Conservation (phyloP, 768 basidiomycete genomes). For the Hericium rajendrae region DNA sequence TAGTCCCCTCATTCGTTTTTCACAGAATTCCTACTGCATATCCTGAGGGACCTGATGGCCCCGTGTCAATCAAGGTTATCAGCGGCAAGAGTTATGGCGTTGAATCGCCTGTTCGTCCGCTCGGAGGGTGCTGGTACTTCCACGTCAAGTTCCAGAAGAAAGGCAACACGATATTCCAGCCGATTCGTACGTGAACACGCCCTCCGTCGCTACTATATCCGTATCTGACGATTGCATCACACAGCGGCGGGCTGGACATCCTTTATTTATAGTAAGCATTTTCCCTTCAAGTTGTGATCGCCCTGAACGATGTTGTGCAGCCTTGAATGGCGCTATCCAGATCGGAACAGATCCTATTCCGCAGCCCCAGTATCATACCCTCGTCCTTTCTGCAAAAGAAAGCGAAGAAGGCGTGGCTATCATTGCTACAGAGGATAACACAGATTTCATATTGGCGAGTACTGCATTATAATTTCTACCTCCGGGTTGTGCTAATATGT, state of each 20-base stretch:
- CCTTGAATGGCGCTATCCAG: conserved; percentile 54
- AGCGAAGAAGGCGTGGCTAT: conserved; percentile 63
- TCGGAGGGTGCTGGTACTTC: conserved; percentile 93
- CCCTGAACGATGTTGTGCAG: conserved; percentile 25
- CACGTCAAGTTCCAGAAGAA: conserved; percentile 61
- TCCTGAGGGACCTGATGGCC: conserved; percentile 59
- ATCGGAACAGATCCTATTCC: conserved; percentile 43
- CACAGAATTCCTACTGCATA: conserved; percentile 62
- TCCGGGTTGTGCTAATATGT: no score
- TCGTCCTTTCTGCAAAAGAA: conserved; percentile 60
- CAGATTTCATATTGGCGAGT: conserved; percentile 67
- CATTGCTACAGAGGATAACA: conserved; percentile 45
- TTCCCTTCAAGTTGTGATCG: neutral
- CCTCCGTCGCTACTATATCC: neutral
- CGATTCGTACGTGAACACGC: conserved; percentile 43
- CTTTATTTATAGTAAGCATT: conserved; percentile 61
- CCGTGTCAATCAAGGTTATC: conserved; percentile 65
- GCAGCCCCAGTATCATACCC: conserved; percentile 62
- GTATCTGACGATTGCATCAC: neutral
- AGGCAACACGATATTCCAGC: conserved; percentile 62
- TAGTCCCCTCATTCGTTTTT: neutral
- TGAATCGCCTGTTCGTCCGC: conserved; percentile 80
- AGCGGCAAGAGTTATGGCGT: conserved; percentile 82
- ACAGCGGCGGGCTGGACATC: conserved; percentile 81
- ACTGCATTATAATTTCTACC: neutral